Conservation (phyloP, 495 filamentous ascomycete species). For the Penicillium goetzii region DNA sequence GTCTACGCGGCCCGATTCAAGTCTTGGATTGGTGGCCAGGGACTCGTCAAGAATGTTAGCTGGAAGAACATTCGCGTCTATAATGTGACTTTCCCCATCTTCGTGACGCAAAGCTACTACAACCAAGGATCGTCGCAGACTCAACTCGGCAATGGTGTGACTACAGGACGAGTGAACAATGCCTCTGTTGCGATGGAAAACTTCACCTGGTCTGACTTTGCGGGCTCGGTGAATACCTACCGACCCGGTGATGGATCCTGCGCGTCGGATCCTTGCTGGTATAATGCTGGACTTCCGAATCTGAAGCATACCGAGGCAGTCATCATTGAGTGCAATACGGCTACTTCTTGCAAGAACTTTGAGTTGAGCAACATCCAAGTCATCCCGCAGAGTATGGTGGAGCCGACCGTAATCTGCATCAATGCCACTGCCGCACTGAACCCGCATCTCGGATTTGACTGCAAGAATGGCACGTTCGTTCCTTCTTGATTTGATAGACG, state of each 20-base stretch:
- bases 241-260: conserved; percentile 46
- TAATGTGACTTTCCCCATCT: conserved; percentile 52
- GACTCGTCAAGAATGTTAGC: conserved; percentile 44
- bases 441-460: conserved; percentile 40
- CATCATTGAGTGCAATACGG: conserved; percentile 44
- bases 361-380: conserved; percentile 34
- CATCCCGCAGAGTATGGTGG: conserved; percentile 37
- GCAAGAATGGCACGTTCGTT: conserved; percentile 40
- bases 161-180: conserved; percentile 28
- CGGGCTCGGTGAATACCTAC: conserved; percentile 45
- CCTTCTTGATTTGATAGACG: conserved; percentile 1
- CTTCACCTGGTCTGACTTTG: conserved; percentile 46
- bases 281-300: conserved; percentile 38
- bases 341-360: conserved; percentile 42
- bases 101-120: conserved; percentile 47
- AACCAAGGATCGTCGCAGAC: conserved; percentile 38
- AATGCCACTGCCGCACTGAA: conserved; percentile 42
- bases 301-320: conserved; percentile 43
- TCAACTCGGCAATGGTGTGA: conserved; percentile 23
- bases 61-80: conserved; percentile 48
- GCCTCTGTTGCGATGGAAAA: conserved; percentile 42
- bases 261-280: conserved; percentile 47
- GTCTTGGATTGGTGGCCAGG: conserved; percentile 46
- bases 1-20: conserved; percentile 49
- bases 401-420: conserved; percentile 37